phyloP scores from a whole-genome alignment of 2,329 filamentous ascomycete genomes.

The Trichophyton verrucosum region DNA sequence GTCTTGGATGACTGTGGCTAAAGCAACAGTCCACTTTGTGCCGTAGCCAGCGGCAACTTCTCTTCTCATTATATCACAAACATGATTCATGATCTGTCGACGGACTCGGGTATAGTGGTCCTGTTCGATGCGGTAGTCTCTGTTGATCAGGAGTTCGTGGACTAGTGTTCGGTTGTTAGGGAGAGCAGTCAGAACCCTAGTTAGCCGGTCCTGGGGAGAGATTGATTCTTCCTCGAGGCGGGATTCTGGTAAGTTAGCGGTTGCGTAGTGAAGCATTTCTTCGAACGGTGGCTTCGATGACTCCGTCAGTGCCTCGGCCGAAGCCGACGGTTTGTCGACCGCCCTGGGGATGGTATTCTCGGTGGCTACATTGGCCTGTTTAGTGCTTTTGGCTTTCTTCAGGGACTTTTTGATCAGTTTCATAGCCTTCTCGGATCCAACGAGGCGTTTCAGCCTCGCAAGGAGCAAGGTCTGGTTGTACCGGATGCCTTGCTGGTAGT shows the following conservation, averaged over 20 bases:
- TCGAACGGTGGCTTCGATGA: conserved; percentile 24
- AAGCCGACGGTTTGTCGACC: conserved; percentile 29
- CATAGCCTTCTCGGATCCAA: conserved; percentile 48
- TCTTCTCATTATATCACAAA: conserved; percentile 47
- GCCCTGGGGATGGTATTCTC: conserved; percentile 47
- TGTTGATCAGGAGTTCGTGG: conserved; percentile 53
- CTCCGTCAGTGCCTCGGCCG: conserved; percentile 16
- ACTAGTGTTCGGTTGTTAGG: conserved; percentile 50
- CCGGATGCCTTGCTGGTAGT: conserved; percentile 53
- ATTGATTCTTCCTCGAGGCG: conserved; percentile 21
- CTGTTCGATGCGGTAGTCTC: conserved; percentile 49
- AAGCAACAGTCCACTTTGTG: conserved; percentile 50
- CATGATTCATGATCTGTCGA: conserved; percentile 45
- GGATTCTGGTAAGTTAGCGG: conserved; percentile 16
- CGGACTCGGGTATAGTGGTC: conserved; percentile 38
- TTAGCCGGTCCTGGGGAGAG: conserved; percentile 31
- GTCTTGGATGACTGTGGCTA: conserved; percentile 52
- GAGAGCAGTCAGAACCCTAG: conserved; percentile 46
- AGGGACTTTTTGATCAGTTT: conserved; percentile 49
- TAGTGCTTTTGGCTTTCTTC: conserved; percentile 44
- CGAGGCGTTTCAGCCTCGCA: conserved; percentile 49
- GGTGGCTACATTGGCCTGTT: conserved; percentile 38
- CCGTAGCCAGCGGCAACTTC: conserved; percentile 45
- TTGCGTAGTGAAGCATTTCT: conserved; percentile 29
- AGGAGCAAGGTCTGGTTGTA: conserved; percentile 53